Evolutionary conservation across 768 basidiomycete genomes (phyloP).

Genomic region (Clitopilus hobsonii): DNA sequence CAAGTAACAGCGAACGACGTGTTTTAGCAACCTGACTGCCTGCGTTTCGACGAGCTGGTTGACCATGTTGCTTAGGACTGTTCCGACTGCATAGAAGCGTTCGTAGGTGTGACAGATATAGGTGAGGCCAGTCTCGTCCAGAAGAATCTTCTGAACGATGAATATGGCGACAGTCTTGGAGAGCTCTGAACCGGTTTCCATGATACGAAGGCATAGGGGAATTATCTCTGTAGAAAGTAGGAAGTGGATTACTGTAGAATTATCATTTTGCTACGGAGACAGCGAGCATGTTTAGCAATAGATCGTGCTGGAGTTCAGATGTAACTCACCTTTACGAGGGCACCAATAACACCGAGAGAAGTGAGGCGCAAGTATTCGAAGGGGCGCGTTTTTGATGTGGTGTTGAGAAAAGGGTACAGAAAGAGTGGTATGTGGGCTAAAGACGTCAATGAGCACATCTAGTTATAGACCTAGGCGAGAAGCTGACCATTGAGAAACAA

Average conservation of each 20-base stretch:
- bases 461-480: conserved; percentile 1
- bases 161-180: conserved; percentile 99
- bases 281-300: not conserved
- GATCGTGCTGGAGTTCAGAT: not conserved
- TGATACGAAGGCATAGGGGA: conserved; percentile 96
- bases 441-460: conserved; percentile 55
- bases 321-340: conserved; percentile 83
- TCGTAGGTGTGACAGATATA: conserved; percentile 99
- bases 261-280: conserved; percentile 87
- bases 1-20: conserved; percentile 96
- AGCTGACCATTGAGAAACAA: conserved; percentile 86
- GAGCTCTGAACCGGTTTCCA: conserved; percentile 98
- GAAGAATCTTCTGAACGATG: conserved; percentile 96
- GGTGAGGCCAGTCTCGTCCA: conserved; percentile 95
- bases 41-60: conserved; percentile 97
- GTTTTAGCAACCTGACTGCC: conserved; percentile 92
- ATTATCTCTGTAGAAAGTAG: conserved; percentile 99
- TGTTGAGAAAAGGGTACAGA: conserved; percentile 98
- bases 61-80: conserved; percentile 98
- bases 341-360: conserved; percentile 98
- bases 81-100: conserved; percentile 97
- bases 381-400: conserved; percentile 97
- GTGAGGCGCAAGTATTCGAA: conserved; percentile 99
- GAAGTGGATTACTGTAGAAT: conserved; percentile 98
- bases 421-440: conserved; percentile 96